Evolutionary conservation across 106 monocot species (phyloP).

Genomic region (Dactylorhiza incarnata): DNA sequence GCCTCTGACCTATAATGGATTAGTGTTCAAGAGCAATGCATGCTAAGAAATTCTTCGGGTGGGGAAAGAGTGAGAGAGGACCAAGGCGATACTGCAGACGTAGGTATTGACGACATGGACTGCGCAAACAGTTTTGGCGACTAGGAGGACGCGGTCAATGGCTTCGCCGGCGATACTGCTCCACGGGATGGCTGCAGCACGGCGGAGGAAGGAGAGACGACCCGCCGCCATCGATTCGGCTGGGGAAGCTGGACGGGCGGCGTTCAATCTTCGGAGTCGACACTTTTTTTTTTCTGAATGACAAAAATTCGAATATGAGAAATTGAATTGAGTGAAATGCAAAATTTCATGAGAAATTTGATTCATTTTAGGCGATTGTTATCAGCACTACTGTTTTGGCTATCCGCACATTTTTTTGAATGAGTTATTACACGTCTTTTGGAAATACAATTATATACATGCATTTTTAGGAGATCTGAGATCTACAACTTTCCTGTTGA

Average conservation of each 20-base stretch:
- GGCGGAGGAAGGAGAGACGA: constrained; percentile 2
- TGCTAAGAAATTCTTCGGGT: not conserved
- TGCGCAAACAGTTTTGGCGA: constrained; percentile 40
- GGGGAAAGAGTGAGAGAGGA: constrained; percentile 8
- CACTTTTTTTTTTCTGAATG: no score
- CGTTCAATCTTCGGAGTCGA: not conserved
- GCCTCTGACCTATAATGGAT: constrained; percentile 32
- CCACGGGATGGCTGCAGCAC: constrained; percentile 5
- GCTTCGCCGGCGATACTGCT: constrained; percentile 2
- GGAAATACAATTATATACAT: no score
- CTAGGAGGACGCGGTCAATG: constrained; percentile 10
- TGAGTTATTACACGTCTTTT: no score
- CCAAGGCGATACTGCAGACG: constrained; percentile 32
- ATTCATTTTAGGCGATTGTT: no score
- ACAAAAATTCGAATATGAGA: no score
- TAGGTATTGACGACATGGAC: constrained; percentile 47
- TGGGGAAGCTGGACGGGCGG: not conserved
- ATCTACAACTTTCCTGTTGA: no score
- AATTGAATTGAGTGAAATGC: no score
- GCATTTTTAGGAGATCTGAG: no score
- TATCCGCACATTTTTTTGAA: no score
- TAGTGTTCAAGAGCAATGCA: not conserved
- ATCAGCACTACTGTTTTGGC: rapidly evolving
- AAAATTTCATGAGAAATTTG: no score
- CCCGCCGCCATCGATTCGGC: constrained; percentile 1